Evolutionary conservation across 2,329 filamentous ascomycete species (phyloP), one percentile per base, ranked within the genome.

Genomic region (Penicillium sp.): DNA sequence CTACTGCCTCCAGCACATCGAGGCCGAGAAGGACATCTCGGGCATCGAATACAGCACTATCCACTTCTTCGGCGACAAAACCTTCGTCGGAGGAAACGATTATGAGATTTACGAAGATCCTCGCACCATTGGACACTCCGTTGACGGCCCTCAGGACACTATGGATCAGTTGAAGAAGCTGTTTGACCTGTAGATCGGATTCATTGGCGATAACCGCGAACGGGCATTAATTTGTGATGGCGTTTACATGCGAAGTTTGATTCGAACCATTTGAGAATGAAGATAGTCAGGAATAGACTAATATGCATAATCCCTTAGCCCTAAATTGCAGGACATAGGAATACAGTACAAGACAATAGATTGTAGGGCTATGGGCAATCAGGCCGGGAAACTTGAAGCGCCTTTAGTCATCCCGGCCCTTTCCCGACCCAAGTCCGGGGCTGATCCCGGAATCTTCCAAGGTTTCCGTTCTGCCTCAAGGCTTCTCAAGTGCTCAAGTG

Each of bases 21-120:
- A 93, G 75, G 80, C 80, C 56, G 91, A 96, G 71, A 84, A 82
- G 64, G 85, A 86, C 55, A 77, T 95, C 56, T 68, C 69, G 7
- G 75, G 75, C 4, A 59, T 72, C 41, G 75, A 84, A 19, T 97
- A 92, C 78, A 88, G 83, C 60, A 92, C 82, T 37, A 87, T 97
- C 61, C 93, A 97, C 78, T 97, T 97, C 81, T 99, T 97, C 65
- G 93, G 93, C 58, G 93, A 99, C 80, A 99, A 97, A 84, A 88
- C 88, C 22, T 84, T 83, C 67, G 74, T 85, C 70, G 92, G 93
- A 56, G 93, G 93, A 54, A 99, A 97, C 71, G 93, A 99, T 74
- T 92, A 85, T 69, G 92, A 97, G 77, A 96, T 99, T 68, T 97
- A 86, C 72, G 78, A 75, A 58, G 92, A 97, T 69, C 66, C 80